These are phyloP conservation scores for Trametes sp. DNA, from an alignment of 1,284 basidiomycete species.

Conservation along the genomic window DNA sequence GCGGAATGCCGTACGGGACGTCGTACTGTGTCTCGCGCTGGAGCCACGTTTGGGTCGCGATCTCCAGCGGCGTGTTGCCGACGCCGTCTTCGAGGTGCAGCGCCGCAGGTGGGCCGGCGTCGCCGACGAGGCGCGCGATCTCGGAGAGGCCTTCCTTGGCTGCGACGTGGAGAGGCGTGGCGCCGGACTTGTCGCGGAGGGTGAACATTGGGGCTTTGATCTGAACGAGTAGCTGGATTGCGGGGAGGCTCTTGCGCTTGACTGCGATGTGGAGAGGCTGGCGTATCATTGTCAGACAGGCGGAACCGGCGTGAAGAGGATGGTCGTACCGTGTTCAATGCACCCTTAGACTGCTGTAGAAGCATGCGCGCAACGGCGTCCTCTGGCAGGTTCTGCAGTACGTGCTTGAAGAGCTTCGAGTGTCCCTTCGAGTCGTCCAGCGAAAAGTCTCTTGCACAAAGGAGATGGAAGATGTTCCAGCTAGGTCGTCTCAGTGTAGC, in stretches of 20 bases:
- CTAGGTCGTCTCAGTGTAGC: conserved; percentile 40
- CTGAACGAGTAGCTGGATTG: conserved; percentile 46
- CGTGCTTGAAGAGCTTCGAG: conserved; percentile 47
- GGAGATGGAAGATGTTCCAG: conserved; percentile 63
- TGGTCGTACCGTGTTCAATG: conserved; percentile 54
- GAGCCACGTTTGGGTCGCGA: conserved; percentile 40
- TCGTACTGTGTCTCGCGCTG: conserved; percentile 13
- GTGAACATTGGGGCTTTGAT: conserved; percentile 45
- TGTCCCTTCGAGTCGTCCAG: conserved; percentile 30
- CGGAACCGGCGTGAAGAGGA: no score
- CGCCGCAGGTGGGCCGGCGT: conserved; percentile 45
- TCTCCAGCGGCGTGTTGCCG: conserved; percentile 60
- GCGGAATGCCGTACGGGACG: conserved; percentile 4
- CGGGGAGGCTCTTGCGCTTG: conserved; percentile 37
- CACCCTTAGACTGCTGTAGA: conserved; percentile 51
- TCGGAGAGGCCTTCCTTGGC: conserved; percentile 42
- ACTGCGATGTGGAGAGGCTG: conserved; percentile 61
- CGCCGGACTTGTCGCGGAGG: conserved; percentile 51
- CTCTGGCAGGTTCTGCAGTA: conserved; percentile 56
- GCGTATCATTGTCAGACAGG: not conserved
- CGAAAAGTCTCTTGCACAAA: conserved; percentile 40
- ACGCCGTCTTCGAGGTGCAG: conserved; percentile 60
- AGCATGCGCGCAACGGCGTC: conserved; percentile 53
- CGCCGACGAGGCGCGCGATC: conserved; percentile 49
- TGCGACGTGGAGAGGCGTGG: conserved; percentile 56